Conservation (phyloP, 805 yeast genomes). For the Schwanniomyces vanrijiae region DNA sequence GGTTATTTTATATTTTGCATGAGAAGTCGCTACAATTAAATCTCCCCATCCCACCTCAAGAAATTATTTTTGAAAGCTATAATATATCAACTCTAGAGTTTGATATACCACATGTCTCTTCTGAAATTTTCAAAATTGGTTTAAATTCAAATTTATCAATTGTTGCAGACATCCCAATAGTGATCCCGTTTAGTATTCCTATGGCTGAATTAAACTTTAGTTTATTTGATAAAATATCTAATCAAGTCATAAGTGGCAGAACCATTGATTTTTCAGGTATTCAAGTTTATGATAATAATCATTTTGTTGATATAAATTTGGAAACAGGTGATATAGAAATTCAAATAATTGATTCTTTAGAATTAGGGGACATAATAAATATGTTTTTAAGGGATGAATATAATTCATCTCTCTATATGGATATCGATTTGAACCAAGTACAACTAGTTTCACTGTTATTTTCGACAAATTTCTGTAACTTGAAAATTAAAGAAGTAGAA, state of each 20-base stretch:
- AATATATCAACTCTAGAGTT: not conserved
- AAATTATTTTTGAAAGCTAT: not conserved
- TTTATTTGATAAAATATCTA: conserved; percentile 3
- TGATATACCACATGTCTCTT: not conserved
- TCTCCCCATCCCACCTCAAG: conserved; percentile 12
- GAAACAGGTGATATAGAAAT: conserved; percentile 9
- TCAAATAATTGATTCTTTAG: conserved; percentile 8
- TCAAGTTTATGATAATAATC: not conserved
- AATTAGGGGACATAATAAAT: conserved; percentile 15
- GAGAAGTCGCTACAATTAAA: conserved; percentile 10
- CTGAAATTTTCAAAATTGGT: not conserved
- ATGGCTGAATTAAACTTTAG: conserved; percentile 7
- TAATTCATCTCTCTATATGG: conserved; percentile 6
- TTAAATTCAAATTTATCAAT: conserved; percentile 4
- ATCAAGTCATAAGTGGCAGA: conserved; percentile 7
- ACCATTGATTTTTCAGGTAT: conserved; percentile 8
- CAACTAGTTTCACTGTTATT: conserved; percentile 10
- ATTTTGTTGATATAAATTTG: conserved; percentile 5
- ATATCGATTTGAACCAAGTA: conserved; percentile 13
- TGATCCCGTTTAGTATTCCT: conserved; percentile 2
- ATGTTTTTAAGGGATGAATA: conserved; percentile 6
- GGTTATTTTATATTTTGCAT: conserved; percentile 22
- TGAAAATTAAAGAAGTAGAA: conserved; percentile 5
- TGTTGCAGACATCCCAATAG: not conserved
- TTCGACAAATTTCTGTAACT: not conserved